Percentiles rank a stretch among this genome's conserved stretches.
Conservation (phyloP, 2,329 filamentous ascomycete genomes). For the Penicillium sp. region DNA sequence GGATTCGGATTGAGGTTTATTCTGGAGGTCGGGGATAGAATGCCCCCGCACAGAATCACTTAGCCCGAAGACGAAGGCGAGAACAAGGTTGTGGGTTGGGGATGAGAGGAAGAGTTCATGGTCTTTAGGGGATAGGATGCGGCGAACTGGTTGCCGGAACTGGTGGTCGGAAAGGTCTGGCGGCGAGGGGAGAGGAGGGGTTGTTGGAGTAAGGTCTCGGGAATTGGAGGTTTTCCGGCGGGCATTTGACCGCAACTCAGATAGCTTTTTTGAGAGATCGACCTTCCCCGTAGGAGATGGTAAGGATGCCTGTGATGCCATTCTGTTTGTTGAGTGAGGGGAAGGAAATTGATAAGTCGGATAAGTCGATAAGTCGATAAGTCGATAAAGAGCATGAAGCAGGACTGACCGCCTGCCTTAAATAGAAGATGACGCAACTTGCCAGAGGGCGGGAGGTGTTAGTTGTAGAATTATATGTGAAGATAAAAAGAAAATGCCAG, state of each 20-base stretch:
- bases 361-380: conserved; percentile 1
- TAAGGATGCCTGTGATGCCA: conserved; percentile 19
- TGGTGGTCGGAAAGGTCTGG: conserved; percentile 52
- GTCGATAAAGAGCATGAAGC: background rate
- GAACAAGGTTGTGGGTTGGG: conserved; percentile 63
- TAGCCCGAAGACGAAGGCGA: conserved; percentile 77
- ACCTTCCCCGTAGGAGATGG: conserved; percentile 19
- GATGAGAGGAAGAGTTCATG: conserved; percentile 74
- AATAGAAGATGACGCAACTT: background rate
- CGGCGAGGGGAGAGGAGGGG: conserved; percentile 62
- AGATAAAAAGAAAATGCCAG: background rate
- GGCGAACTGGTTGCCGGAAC: conserved; percentile 61
- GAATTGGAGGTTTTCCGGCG: conserved; percentile 25
- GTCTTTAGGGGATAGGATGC: conserved; percentile 73
- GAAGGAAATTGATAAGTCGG: conserved; percentile 6
- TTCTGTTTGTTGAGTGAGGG: conserved; percentile 12
- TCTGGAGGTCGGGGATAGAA: conserved; percentile 22
- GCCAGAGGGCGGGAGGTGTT: background rate
- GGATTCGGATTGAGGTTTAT: conserved; percentile 44
- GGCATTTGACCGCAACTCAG: conserved; percentile 29
- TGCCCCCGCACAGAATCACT: conserved; percentile 65
- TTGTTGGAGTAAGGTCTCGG: conserved; percentile 58
- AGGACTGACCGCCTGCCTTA: conserved; percentile 7
- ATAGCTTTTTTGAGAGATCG: conserved; percentile 37
- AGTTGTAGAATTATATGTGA: background rate